Percentiles rank a stretch among this genome's conserved stretches.
These are phyloP conservation scores for Fusarium drepaniforme DNA, from an alignment of 2,329 filamentous ascomycete species.

Conservation along the genomic window DNA sequence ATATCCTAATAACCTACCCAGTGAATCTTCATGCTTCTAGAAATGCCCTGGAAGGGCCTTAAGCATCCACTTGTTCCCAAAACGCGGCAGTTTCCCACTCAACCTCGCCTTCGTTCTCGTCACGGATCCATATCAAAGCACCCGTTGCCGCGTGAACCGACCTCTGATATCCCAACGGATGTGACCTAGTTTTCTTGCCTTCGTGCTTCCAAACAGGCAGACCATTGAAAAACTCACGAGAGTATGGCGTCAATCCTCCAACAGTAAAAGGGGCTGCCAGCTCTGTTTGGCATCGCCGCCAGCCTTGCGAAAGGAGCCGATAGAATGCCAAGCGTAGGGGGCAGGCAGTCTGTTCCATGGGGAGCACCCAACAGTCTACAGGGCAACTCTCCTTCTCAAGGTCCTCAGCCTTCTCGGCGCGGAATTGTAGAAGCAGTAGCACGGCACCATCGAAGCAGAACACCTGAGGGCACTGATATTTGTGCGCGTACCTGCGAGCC, in stretches of 20 bases:
- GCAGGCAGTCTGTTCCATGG: neutral
- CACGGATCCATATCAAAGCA: neutral
- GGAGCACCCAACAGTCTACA: neutral
- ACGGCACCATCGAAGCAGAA: neutral
- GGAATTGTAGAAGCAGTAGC: neutral
- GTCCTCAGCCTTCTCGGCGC: neutral
- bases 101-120: neutral
- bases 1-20: too few relatives aligned
- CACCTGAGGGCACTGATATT: constrained; percentile 4
- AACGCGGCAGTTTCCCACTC: neutral
- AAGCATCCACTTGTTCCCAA: neutral
- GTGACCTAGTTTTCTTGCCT: neutral
- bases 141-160: neutral
- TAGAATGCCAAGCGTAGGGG: neutral
- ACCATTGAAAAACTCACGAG: neutral
- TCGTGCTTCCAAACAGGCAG: neutral
- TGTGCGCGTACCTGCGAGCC: neutral
- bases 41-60: too few relatives aligned
- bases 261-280: neutral
- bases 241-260: neutral
- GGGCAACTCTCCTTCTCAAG: neutral
- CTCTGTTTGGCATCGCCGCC: neutral
- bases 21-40: too few relatives aligned
- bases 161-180: neutral
- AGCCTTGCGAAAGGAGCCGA: neutral